These are phyloP conservation scores for Talaromyces atroroseus DNA, from an alignment of 2,329 filamentous ascomycete species.

Conservation along the genomic window DNA sequence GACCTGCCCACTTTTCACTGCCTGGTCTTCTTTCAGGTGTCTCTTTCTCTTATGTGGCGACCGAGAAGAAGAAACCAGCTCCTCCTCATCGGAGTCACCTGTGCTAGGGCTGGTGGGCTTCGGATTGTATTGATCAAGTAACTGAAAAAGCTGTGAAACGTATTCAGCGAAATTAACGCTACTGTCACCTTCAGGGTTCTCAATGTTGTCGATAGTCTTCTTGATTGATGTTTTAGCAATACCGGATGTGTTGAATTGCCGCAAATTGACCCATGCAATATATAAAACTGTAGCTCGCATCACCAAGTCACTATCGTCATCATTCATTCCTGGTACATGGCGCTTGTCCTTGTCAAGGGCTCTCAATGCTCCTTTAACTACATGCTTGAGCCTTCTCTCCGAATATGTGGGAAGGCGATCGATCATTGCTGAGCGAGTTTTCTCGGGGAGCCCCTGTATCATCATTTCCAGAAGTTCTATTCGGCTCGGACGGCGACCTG, in stretches of 20 bases:
- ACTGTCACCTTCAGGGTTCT: neutral
- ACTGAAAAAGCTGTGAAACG: neutral
- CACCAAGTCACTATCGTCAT: neutral
- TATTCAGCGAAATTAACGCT: constrained; percentile 1
- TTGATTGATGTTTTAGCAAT: neutral
- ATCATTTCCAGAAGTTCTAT: constrained; percentile 7
- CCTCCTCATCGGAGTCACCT: constrained; percentile 12
- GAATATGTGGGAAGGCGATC: neutral
- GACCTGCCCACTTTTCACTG: constrained; percentile 51
- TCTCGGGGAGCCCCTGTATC: neutral
- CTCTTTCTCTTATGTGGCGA: constrained; percentile 45
- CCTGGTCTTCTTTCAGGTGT: constrained; percentile 44
- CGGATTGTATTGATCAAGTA: constrained; percentile 1
- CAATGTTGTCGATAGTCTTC: neutral
- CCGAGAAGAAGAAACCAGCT: constrained; percentile 24
- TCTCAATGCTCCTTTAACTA: constrained; percentile 1
- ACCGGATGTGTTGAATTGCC: constrained; percentile 1
- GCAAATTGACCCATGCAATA: constrained; percentile 11
- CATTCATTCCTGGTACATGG: neutral
- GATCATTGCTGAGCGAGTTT: neutral
- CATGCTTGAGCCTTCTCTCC: neutral
- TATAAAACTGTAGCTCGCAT: constrained; percentile 6
- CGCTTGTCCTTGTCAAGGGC: neutral
- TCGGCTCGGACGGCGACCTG: neutral
- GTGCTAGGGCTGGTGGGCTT: neutral